Base-by-base conservation (phyloP, 2,329 filamentous ascomycete species). In the Paraconiothyrium sp. region DNA sequence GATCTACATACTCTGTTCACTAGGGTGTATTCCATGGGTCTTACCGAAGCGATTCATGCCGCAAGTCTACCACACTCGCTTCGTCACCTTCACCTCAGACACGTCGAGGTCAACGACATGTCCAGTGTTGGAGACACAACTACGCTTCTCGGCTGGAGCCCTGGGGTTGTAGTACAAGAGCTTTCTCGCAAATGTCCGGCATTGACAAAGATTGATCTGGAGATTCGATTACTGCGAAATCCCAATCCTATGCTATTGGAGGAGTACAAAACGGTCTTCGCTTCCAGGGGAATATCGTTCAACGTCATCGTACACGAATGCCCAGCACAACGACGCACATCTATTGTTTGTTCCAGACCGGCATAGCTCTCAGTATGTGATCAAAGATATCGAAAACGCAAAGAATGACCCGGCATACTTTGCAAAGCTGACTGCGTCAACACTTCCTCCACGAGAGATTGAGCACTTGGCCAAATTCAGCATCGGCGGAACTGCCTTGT, bases 381-480 rank as follows among this genome's bases (percentile, higher is more conserved):
- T 20, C 22, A 41, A 20, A n/a, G 20, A 11, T 1, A 46, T 46
- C 20, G 7, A 44, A 9, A 3, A 44, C 24, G n/a, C 20, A 22
- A 22, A 10, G 10, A 46, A 8, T 24, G 11, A 7, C 39, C 14
- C 16, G 8, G 16, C 16, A 7, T 41, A 11, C 16, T 7, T 41
- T n/a, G 39, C 6, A 41, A 11, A 11, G 39, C 39, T 14, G n/a
- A 24, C 11, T 22, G 32, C 13, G 34, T 67, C 52, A 72, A 57
- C 70, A 71, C 50, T 68, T 72, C 58, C 59, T 72, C 72, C 68
- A 72, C 7, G 65, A 65, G 4, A 72, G 54, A 62, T 71, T 70
- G 39, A 72, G 34, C 16, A 68, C 57, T 63, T 74, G 58, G 10
- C 65, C 60, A 61, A 71, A 71, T 32, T 34, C 59, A 14, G 60